Evolutionary conservation across 805 yeast species (phyloP).

Genomic region (Pichia paraexigua): DNA sequence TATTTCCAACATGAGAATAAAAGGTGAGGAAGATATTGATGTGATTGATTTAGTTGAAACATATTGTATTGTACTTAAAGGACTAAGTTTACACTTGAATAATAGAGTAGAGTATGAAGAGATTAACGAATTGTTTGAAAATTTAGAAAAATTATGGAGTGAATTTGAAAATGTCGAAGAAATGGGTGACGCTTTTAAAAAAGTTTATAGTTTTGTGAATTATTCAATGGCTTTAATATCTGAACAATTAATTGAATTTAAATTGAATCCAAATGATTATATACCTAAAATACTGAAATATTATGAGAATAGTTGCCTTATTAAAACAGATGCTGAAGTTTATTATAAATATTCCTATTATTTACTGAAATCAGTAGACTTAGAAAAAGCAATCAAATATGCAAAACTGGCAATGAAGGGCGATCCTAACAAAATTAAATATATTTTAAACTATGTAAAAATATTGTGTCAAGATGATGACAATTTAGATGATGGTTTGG

Average conservation of each 20-base stretch:
- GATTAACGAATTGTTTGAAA: conserved; percentile 14
- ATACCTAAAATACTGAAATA: neutral
- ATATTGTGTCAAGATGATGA: conserved; percentile 57
- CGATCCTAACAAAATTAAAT: conserved; percentile 47
- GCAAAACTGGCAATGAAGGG: conserved; percentile 40
- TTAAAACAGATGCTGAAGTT: conserved; percentile 10
- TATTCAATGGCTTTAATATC: conserved; percentile 14
- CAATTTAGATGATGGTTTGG: conserved; percentile 23
- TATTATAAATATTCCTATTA: conserved; percentile 41
- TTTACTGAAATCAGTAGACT: conserved; percentile 36
- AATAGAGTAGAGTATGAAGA: conserved; percentile 12
- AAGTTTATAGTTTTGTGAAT: neutral
- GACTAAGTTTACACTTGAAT: conserved; percentile 7
- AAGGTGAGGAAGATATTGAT: conserved; percentile 32
- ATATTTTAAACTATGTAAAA: conserved; percentile 62
- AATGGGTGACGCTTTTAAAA: neutral
- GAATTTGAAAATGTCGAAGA: conserved; percentile 2
- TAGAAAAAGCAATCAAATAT: conserved; percentile 36
- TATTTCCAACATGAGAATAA: conserved; percentile 29
- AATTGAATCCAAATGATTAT: conserved; percentile 1
- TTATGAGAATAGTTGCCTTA: conserved; percentile 2
- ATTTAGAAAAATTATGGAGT: conserved; percentile 7
- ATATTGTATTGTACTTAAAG: conserved; percentile 14
- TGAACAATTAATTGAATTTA: conserved; percentile 11
- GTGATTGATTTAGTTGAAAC: conserved; percentile 25